Evolutionary conservation across 2,329 filamentous ascomycete species (phyloP), one percentile per base, ranked within the genome.

Genomic region (Penicillium vulpinum): DNA sequence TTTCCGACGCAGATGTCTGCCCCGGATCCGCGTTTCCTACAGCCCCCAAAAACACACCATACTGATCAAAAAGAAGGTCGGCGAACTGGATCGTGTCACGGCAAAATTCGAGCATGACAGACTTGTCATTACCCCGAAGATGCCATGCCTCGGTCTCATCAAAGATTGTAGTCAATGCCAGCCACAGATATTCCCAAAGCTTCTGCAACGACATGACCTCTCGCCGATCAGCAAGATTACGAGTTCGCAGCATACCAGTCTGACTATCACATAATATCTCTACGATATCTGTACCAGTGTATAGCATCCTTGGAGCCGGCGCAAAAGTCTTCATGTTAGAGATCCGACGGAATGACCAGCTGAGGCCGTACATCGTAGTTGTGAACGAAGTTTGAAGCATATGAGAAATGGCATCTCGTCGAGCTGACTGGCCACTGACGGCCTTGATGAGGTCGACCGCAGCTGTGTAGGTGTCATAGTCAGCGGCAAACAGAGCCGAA

Each of bases 61-160:
- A 94, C 65, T 96, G 88, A 39, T 90, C 87, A 69, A 97, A 90
- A 2, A 96, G 82, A 35, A 85, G 83, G 68, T 96, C 90, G 0
- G 93, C 92, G 69, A 96, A 90, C 67, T 97, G 91, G 85, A 99
- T 99, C 15, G 90, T 90, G 70, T 96, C 91, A 63, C 94, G 88
- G 70, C 92, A 97, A 68, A 97, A 97, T 56, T 96, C 88, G 67
- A 92, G 88, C 90, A 99, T 92, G 52, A 85, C 80, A 21, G 80
- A 76, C 70, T 91, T 94, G 49, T 93, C 88, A 57, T 90, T 85
- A 4, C 78, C 74, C 45, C 77, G 73, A 22, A 85, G 79, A 62
- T 91, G 91, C 94, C 94, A 99, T 11, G 79, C 78, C 70, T 96
- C 92, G 3, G 92, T 95, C 58, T 88, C 86, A 40, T 86, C 81